Base-by-base conservation (phyloP, 2,329 filamentous ascomycete genomes). In the Cytospora piceae region DNA sequence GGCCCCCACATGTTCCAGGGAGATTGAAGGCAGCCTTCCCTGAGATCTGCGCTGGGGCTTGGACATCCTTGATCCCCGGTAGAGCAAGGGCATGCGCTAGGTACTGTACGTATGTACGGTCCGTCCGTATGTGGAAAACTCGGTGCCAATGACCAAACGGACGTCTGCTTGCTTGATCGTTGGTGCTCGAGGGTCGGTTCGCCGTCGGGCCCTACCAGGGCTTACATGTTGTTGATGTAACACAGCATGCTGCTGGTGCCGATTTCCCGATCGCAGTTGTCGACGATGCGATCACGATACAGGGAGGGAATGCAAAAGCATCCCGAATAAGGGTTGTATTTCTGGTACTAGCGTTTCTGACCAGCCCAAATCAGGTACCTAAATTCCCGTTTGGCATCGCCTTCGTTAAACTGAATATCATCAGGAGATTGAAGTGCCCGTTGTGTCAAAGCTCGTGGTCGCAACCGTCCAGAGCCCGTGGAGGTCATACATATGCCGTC, bases 161-260 rank as follows among this genome's bases (percentile, higher is more conserved):
- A 22, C n/a, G n/a, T 49, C 22, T 49, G n/a, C n/a, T 49, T 46
- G 20, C 8, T 49, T 42, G 39, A 20, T 49, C 42, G n/a, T 24
- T 24, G n/a, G n/a, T 49, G 9, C 46, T 49, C 22, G 11, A 49
- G n/a, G n/a, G 3, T 24, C 8, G n/a, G 46, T 11, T 24, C 8
- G 46, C 39, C 39, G 46, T 12, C 22, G n/a, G 24, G 46, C 46
- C 46, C 46, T 49, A 49, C 46, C 46, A 15, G 20, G 39, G n/a
- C n/a, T n/a, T 49, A 49, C n/a, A 49, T 49, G n/a, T 57, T 63
- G 29, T 42, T 52, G 53, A 29, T 29, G 61, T 63, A 8, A n/a
- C 61, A 63, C 61, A 37, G 39, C 61, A 63, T 63, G 53, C 34
- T 57, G 55, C 32, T 63, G 34, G 53, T 39, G 53, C 61, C 61